Base-by-base conservation (phyloP, 2,329 filamentous ascomycete genomes). In the Aspergillus awamori region DNA sequence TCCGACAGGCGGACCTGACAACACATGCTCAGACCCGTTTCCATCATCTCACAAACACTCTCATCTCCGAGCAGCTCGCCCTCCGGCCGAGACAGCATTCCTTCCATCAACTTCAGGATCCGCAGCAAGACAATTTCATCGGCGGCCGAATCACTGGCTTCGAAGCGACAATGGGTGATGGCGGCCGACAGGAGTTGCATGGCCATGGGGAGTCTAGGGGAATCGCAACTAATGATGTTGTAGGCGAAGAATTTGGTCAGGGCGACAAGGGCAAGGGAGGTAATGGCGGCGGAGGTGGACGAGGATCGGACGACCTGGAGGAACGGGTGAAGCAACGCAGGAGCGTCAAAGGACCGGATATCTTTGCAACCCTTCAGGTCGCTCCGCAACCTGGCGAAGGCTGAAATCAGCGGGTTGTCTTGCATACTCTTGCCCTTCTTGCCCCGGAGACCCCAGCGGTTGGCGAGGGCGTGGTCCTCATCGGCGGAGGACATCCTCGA, bases 11-110 rank as follows among this genome's bases (percentile, higher is more conserved):
- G 87, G 58, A 91, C 87, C 72, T 98, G 93, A 65, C 94, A 99
- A 81, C 95, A 99, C 82, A 99, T 98, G 72, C 93, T 97, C 67
- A 99, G 79, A 1, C 94, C 95, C 1, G 93, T 94, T 75, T 97
- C 95, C 94, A 99, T 98, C 93, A 99, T 98, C 75, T 97, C 93
- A 74, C 96, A 99, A 10, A 99, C 93, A 73, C 94, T 98, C 79
- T 98, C 94, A 71, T 99, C 95, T 61, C 94, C 96, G n/a, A 99
- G 82, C 10, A 98, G 87, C 67, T 96, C 90, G 39, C 95, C 95
- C 30, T 94, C 93, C 0, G 93, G 92, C 0, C 95, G 92, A 15
- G 93, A 96, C 70, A 99, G 89, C 90, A 99, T 97, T 71, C 93
- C 91, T 77, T 99, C 95, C 95, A 99, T 99, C 51, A 99, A 84